Evolutionary conservation across 2,329 filamentous ascomycete genomes (phyloP), one percentile per base, ranked within the genome.

Genomic region (Tolypocladium nubicola): DNA sequence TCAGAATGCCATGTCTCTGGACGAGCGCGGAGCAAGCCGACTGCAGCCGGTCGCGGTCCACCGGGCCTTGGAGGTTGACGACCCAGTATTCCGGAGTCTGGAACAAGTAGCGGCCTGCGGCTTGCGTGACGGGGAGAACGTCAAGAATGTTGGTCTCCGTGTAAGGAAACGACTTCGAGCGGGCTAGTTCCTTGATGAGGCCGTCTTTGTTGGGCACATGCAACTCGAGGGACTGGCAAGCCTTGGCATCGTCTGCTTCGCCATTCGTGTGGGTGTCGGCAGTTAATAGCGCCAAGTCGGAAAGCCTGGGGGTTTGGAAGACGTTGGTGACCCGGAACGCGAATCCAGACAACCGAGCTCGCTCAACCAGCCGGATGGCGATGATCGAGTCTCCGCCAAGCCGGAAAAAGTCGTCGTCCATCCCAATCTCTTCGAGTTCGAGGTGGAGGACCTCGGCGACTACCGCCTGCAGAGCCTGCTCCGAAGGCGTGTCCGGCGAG

Each of bases 1-100:
- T 78, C 2, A 87, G 70, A 26, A 86, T 82, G 58, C 86, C 83
- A 63, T 85, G 57, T 45, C 57, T 56, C 13, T 35, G 33, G 4
- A 82, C 3, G 72, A 73, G 6, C 74, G 69, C 2, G 4, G 43
- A 38, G 40, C 57, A 59, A 6, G 57, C 57, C 3, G 10, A 1
- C 19, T 59, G 54, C 14, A 59, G 54, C 11, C 43, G 35, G 9
- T 53, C 50, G 11, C n/a, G 35, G 33, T 56, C 11, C 4, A 59
- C 26, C 13, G 40, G 13, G 11, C 54, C 57, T 21, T 26, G 30
- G 11, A 59, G 39, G 39, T 59, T 56, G 21, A 59, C 13, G 52
- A 52, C 47, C 57, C 57, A 59, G 19, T 59, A 59, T 14, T 59
- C 57, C 5, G 57, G 57, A 3, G 57, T 52, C 41, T 59, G 57